Percentiles rank a stretch among this genome's conserved stretches.
Conservation (phyloP, 2,329 filamentous ascomycete genomes). For the Alternaria sp. region DNA sequence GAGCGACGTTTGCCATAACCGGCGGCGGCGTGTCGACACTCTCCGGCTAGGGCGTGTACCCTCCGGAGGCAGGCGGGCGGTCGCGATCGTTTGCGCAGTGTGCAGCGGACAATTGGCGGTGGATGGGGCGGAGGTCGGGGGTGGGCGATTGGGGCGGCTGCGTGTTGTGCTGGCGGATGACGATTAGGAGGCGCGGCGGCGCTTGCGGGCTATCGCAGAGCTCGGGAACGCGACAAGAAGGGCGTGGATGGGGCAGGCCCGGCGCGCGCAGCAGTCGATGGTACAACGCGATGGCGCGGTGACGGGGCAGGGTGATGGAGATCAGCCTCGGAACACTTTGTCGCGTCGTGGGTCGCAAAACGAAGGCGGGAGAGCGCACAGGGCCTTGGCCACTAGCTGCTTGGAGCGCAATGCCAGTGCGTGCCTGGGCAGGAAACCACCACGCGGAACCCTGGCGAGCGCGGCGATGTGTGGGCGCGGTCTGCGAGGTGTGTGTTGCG, state of each 20-base stretch:
- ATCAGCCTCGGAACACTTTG: constrained; percentile 24
- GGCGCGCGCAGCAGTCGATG: constrained; percentile 12
- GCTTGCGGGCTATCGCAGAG: constrained; percentile 11
- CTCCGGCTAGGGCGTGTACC: constrained; percentile 32
- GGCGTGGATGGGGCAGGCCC: background rate
- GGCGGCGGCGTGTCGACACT: constrained; percentile 22
- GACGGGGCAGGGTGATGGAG: constrained; percentile 25
- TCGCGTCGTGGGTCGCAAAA: constrained; percentile 27
- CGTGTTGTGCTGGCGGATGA: constrained; percentile 26
- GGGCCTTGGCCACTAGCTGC: constrained; percentile 16
- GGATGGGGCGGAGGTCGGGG: constrained; percentile 21
- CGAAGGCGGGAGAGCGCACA: constrained; percentile 17
- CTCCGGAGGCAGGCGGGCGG: constrained; percentile 37
- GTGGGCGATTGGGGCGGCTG: constrained; percentile 17
- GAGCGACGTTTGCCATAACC: constrained; percentile 30
- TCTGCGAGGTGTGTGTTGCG: constrained; percentile 2
- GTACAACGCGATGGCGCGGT: constrained; percentile 12
- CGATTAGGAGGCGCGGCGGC: constrained; percentile 20
- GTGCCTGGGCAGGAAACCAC: constrained; percentile 1
- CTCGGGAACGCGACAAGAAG: constrained; percentile 7
- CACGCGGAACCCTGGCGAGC: constrained; percentile 12
- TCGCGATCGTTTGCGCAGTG: constrained; percentile 35
- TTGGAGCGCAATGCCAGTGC: constrained; percentile 10
- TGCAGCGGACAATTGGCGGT: constrained; percentile 14
- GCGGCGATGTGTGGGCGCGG: background rate